Base-by-base conservation (phyloP, 805 yeast genomes). In the Candida gorgasii region DNA sequence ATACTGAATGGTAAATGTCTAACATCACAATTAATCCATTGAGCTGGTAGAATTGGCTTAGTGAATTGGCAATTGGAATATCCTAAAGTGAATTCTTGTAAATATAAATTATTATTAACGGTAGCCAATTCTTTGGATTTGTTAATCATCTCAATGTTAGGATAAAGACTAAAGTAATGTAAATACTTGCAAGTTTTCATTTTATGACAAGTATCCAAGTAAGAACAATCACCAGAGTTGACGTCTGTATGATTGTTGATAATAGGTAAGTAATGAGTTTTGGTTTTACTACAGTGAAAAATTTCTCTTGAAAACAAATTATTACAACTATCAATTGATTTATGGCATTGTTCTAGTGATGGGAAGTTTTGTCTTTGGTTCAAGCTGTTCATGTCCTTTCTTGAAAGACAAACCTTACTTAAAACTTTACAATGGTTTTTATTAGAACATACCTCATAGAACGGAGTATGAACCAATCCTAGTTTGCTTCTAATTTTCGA, bases 191-290 rank as follows among this genome's bases (percentile, higher is more conserved):
- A 90, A 8, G 80, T 69, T 46, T 78, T 79, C 59, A 87, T 75
- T 62, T 89, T 89, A 65, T 87, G 97, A 58, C 98, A 90, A 0
- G 97, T 89, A 58, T 90, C 97, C 45, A 90, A 72, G 58, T 90
- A 90, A 8, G 97, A 89, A 59, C 98, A 90, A 61, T 90, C 97
- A 1, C 97, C 97, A 6, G 88, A 59, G 13, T 73, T 64, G 2
- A 65, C 42, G 53, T 92, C 97, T 0, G 97, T 89, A 43, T 78
- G 82, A 12, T 59, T 50, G 40, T 54, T 57, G 17, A 57, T 44
- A 4, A 63, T 50, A 1, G 69, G 68, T 15, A 66, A 45, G 39
- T 43, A 59, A 45, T 66, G 72, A 13, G 54, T 53, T 36, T 59
- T 65, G 5, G 24, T 35, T 22, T 51, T 52, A 8, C 55, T 44